Base-by-base conservation (phyloP, 495 filamentous ascomycete species). In the Trichocladium uniseriatum region DNA sequence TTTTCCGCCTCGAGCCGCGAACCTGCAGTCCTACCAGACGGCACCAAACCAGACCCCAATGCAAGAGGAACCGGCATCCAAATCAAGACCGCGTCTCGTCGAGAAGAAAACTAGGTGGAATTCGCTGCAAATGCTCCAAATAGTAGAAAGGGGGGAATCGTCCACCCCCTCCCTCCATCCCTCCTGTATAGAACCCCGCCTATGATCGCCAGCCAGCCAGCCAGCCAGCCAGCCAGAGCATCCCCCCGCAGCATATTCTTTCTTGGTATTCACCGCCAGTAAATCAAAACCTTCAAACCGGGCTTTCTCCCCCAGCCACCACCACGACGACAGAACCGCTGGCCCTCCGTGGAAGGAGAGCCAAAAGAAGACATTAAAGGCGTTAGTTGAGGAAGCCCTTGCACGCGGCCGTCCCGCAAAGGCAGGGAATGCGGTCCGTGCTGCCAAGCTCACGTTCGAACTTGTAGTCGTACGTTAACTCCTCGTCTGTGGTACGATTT, bases 391-490 rank as follows among this genome's bases (percentile, higher is more conserved):
- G 85, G 72, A 97, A 98, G 45, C 92, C 92, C 75, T 98, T 98
- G 72, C 92, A 98, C 16, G 86, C 88, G 9, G 86, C 81, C 32
- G 91, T 94, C 39, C 92, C 92, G 69, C 92, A 98, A 32, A 98
- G 79, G 69, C 92, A 98, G 19, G 92, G 92, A 55, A 98, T 95
- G 49, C 92, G 87, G 67, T 98, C 94, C 54, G 88, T 80, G 57
- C 86, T 91, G 52, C 86, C 88, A 64, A 94, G 86, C 65, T 98
- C 92, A 55, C 94, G 83, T 73, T 98, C 92, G 66, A 98, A 98
- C 69, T 98, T 98, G 78, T 98, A 98, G 73, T 98, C 92, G 74
- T 98, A 98, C 3, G 92, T 98, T 53, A 98, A 80, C 68, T 98
- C 92, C 70, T 98, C 92, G 61, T 96, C 92, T 98, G 63, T 60